phyloP scores from a whole-genome alignment of 208 protist genomes.

The Acanthamoeba lenticulata region DNA sequence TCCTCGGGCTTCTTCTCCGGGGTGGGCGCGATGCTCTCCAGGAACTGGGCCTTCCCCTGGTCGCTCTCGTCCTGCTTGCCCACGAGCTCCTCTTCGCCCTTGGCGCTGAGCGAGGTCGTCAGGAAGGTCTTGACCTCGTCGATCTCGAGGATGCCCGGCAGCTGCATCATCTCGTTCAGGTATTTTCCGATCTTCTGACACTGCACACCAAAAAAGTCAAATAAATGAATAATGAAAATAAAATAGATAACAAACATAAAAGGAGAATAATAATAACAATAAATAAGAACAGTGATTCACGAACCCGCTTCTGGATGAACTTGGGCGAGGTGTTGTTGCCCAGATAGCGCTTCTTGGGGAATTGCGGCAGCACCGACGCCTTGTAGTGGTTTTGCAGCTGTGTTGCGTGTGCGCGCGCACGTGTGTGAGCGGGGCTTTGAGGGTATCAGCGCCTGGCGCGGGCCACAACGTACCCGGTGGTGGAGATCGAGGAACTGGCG shows the following conservation, averaged over 20 bases:
- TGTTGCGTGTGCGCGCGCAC: too few species aligned
- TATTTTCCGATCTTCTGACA: conserved; percentile 20
- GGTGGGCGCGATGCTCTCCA: conserved; percentile 23
- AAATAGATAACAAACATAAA: neutral
- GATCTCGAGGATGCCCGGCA: conserved; percentile 46
- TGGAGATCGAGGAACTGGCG: conserved; percentile 52
- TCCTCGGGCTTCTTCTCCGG: neutral
- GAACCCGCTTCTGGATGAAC: conserved; percentile 50
- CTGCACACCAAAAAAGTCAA: neutral
- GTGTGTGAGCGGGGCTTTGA: too few species aligned
- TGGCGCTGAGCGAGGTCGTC: conserved; percentile 40
- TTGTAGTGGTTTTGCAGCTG: conserved; percentile 59
- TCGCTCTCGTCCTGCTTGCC: conserved; percentile 32
- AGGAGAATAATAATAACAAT: neutral
- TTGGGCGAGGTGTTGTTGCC: conserved; percentile 52
- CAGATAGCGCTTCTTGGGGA: conserved; percentile 58
- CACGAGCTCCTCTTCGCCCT: conserved; percentile 29
- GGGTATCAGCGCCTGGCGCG: neutral
- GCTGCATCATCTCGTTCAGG: conserved; percentile 52
- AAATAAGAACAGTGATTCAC: neutral
- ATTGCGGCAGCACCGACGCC: conserved; percentile 41
- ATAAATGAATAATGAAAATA: neutral
- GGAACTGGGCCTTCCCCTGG: neutral
- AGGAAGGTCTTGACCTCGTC: conserved; percentile 43
- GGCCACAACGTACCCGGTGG: neutral